Percentiles rank a stretch among this genome's conserved stretches.
Evolutionary conservation across 176 grass and related monocot species (phyloP).

Genomic region (Bolboschoenus planiculmis): DNA sequence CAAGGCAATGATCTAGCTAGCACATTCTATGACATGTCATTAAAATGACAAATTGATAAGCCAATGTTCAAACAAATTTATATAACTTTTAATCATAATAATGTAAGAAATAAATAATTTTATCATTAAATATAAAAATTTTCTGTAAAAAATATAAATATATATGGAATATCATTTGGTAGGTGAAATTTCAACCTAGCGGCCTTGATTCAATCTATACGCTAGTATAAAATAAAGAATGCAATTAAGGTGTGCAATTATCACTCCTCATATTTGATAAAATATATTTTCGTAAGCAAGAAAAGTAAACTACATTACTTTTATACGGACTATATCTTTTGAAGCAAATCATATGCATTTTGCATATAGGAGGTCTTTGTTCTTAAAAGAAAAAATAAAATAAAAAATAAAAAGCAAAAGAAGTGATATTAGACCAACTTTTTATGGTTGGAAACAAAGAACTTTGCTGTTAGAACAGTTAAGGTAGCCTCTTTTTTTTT

Average conservation of each 20-base stretch:
- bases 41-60: neutral
- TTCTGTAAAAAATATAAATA: too few species aligned
- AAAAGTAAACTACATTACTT: neutral
- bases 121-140: too few species aligned
- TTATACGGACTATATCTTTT: neutral
- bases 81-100: too few species aligned
- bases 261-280: too few species aligned
- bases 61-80: neutral
- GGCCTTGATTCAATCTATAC: too few species aligned
- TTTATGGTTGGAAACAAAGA: neutral
- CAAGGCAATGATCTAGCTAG: neutral
- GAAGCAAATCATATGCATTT: neutral
- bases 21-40: neutral
- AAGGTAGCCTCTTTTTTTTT: neutral
- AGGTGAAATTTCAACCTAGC: too few species aligned
- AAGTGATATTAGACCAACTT: neutral
- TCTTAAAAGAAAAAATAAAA: neutral
- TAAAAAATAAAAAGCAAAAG: neutral
- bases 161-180: too few species aligned
- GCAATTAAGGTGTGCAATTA: too few species aligned
- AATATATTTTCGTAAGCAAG: neutral
- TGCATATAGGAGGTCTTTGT: neutral
- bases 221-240: too few species aligned
- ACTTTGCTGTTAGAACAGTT: neutral
- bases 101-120: too few species aligned